Percentiles rank a stretch among this genome's conserved stretches.
phyloP scores from a whole-genome alignment of 2,329 filamentous ascomycete genomes.

The Neofusicoccum kwambonambiense region DNA sequence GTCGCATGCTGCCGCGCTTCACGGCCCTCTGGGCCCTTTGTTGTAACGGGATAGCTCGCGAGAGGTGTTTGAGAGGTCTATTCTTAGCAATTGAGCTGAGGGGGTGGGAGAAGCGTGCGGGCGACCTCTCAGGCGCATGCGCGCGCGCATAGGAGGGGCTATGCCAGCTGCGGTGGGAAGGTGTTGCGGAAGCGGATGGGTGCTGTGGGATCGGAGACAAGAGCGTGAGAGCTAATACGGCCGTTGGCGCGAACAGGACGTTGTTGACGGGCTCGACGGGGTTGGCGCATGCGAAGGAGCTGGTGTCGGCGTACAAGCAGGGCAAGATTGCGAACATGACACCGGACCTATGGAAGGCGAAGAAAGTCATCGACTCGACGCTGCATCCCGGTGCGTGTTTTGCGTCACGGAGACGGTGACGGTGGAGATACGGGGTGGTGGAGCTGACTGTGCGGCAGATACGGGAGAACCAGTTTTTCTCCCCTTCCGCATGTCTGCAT shows the following conservation, averaged over 20 bases:
- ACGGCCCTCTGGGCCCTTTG: too few relatives aligned
- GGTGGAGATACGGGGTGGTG: constrained; percentile 7
- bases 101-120: background rate
- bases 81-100: constrained; percentile 11
- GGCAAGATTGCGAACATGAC: constrained; percentile 79
- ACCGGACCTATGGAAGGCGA: constrained; percentile 87
- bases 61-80: too few relatives aligned
- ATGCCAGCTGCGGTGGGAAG: too few relatives aligned
- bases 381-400: constrained; percentile 75
- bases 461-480: constrained; percentile 89
- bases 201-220: too few relatives aligned
- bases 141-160: too few relatives aligned
- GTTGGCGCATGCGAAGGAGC: constrained; percentile 79
- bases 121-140: background rate
- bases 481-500: constrained; percentile 96
- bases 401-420: background rate
- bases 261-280: constrained; percentile 75
- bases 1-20: too few relatives aligned
- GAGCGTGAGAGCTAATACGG: background rate
- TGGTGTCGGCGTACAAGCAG: constrained; percentile 83
- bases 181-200: background rate
- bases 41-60: too few relatives aligned
- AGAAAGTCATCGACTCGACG: constrained; percentile 96
- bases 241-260: constrained; percentile 59
- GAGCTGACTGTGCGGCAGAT: constrained; percentile 55